Evolutionary conservation across 257 asterid species (phyloP).

Genomic region (Fraxinus cuspidata): DNA sequence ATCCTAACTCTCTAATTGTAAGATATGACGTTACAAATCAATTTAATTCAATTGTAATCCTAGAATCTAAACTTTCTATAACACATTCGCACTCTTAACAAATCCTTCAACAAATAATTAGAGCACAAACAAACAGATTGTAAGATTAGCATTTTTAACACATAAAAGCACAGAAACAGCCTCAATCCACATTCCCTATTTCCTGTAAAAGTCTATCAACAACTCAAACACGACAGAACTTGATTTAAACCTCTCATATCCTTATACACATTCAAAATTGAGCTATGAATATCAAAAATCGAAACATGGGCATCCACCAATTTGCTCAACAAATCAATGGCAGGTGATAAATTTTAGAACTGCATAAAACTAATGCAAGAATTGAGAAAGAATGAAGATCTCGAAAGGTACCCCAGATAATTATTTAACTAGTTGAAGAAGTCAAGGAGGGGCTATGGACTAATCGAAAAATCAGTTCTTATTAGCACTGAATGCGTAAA

Average conservation of each 20-base stretch:
- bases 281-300: conserved; percentile 44
- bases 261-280: conserved; percentile 44
- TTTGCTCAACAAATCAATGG: conserved; percentile 45
- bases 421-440: conserved; percentile 72
- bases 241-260: conserved; percentile 44
- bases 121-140: too few species aligned
- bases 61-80: too few species aligned
- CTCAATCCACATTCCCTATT: conserved; percentile 63
- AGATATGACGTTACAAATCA: too few species aligned
- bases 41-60: too few species aligned
- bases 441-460: conserved; percentile 68
- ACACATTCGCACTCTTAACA: too few species aligned
- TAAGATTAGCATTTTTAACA: conserved; percentile 39
- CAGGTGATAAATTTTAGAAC: conserved; percentile 58
- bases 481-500: conserved; percentile 63
- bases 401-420: conserved; percentile 55
- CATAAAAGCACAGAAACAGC: conserved; percentile 63
- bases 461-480: conserved; percentile 42
- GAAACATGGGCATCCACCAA: conserved; percentile 49
- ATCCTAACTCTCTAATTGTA: too few species aligned
- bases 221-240: conserved; percentile 65
- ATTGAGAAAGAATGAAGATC: conserved; percentile 52
- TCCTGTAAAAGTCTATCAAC: conserved; percentile 73
- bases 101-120: too few species aligned
- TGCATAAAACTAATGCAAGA: conserved; percentile 54